Percentiles rank a stretch among this genome's conserved stretches.
Conservation (phyloP, 108 stramenopile genomes). For the Epipyxis sp. region DNA sequence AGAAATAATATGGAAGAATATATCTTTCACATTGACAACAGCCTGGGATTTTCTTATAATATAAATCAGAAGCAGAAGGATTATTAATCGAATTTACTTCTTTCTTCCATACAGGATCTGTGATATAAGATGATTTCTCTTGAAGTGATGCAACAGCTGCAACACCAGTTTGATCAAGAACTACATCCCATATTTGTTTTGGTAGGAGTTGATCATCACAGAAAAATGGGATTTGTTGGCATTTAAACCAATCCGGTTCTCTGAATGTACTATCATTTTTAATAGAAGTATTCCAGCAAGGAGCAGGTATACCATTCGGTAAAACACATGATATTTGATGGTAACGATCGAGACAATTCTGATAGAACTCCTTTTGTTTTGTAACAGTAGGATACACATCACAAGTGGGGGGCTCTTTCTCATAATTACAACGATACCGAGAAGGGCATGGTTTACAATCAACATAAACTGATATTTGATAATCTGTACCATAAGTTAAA, state of each 20-base stretch:
- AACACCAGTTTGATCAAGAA: conserved; percentile 20
- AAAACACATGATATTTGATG: conserved; percentile 36
- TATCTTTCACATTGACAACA: conserved; percentile 69
- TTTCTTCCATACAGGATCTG: conserved; percentile 26
- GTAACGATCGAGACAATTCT: conserved; percentile 40
- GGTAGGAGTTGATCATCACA: conserved; percentile 62
- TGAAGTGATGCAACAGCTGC: not conserved
- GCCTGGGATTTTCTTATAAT: conserved; percentile 41
- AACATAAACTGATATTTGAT: conserved; percentile 64
- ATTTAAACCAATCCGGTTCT: conserved; percentile 47
- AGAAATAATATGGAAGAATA: conserved; percentile 54
- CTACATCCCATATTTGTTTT: conserved; percentile 56
- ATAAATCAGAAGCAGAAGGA: not conserved
- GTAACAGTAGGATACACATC: conserved; percentile 29
- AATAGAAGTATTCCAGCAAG: not conserved
- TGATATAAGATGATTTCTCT: conserved; percentile 26
- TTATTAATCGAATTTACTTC: not conserved
- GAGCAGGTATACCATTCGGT: conserved; percentile 31
- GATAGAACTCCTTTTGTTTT: conserved; percentile 41
- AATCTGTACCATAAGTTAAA: conserved; percentile 73
- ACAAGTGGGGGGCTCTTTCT: conserved; percentile 42
- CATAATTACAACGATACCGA: conserved; percentile 62
- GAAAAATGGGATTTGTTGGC: conserved; percentile 64
- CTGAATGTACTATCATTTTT: not conserved
- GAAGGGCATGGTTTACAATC: conserved; percentile 78